phyloP scores from a whole-genome alignment of 1,284 basidiomycete genomes.

The Ganoderma leucocontextum region DNA sequence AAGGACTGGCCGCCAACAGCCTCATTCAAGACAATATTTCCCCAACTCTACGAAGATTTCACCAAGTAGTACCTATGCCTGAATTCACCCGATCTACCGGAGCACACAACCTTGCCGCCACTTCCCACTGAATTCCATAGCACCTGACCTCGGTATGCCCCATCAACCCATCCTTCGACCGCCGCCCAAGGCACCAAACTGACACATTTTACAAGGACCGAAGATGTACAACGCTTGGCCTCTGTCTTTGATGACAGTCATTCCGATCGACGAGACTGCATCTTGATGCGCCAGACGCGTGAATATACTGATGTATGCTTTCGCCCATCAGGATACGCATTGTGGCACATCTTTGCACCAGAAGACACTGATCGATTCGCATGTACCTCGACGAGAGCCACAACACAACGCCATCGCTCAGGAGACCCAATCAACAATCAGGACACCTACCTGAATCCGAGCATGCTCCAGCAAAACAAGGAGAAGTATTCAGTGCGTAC shows the following conservation, averaged over 20 bases:
- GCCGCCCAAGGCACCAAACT: too few relatives aligned
- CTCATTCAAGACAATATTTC: not conserved
- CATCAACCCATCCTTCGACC: too few relatives aligned
- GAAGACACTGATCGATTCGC: too few relatives aligned
- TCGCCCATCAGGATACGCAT: not conserved
- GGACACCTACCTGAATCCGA: too few relatives aligned
- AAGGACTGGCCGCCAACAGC: not conserved
- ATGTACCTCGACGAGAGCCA: too few relatives aligned
- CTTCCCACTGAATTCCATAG: not conserved
- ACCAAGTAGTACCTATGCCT: not conserved
- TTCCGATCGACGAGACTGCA: not conserved
- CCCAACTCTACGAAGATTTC: not conserved
- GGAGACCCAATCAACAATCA: too few relatives aligned
- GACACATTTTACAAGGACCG: not conserved
- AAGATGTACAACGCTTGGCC: slow-evolving; percentile 1
- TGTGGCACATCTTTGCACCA: not conserved
- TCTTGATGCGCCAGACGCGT: not conserved
- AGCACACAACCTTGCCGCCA: not conserved
- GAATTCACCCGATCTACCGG: not conserved
- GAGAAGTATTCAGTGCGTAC: too few relatives aligned
- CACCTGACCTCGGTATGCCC: not conserved
- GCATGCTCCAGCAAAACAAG: too few relatives aligned
- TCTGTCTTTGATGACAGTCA: not conserved
- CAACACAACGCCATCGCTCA: too few relatives aligned
- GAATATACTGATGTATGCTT: not conserved